Base-by-base conservation (phyloP, 177 flowering plant species). In the Vitis hybrid region DNA sequence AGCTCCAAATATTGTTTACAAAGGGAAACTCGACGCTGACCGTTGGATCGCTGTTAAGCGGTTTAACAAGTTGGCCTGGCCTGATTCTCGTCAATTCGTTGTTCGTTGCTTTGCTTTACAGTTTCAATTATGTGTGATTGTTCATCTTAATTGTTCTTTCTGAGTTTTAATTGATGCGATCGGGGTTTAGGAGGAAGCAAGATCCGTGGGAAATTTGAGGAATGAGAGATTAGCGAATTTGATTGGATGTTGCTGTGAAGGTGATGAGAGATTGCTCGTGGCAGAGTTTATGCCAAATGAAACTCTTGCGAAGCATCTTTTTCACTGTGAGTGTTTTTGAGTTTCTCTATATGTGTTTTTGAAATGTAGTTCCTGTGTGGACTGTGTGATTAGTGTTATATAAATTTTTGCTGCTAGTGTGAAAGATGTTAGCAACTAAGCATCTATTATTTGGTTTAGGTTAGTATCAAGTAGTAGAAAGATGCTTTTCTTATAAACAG, bases 251-350 rank as follows among this genome's bases (percentile, higher is more conserved):
- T 90, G 97, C 74, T 83, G 74, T 20, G 90, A 90, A 68, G 94
- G 92, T 12, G 87, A 87, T 14, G 94, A 92, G 79, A 87, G 95
- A 62, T 73, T 92, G 83, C 88, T 92, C 4, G 94, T 92, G 15
- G 93, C 95, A 0, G 97, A 92, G 84, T 92, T 87, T 66, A 90
- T 92, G 97, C 94, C 91, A 3, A 76, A 90, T 69, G 95, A 90
- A 72, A 92, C 93, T 9, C 92, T 92, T 7, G 87, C 97, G 0
- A 92, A 87, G 71, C 97, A 92, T 80, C 85, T 92, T 10, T 92
- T 92, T 72, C 97, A 90, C 69, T 90, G 97, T 92, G 64, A 83
- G 93, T 65, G 60, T 59, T 13, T 51, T 60, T 51, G 6, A 14
- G 15, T 26, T 50, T 14, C 5, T 70, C 31, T 4, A 1, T 48